Base-by-base conservation (phyloP, 257 asterid genomes). In the Scutellaria minor region DNA sequence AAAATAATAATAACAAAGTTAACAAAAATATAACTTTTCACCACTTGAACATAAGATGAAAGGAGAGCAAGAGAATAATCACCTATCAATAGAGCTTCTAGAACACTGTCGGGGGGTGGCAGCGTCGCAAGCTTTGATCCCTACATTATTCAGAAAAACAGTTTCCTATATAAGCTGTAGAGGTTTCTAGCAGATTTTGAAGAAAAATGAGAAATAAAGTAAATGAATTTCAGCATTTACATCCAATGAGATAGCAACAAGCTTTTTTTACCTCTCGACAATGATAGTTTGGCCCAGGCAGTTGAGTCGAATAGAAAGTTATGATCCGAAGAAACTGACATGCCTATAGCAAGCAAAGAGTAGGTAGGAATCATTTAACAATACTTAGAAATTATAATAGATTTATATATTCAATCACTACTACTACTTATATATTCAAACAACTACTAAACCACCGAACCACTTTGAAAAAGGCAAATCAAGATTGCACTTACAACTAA, bases 211-310 rank as follows among this genome's bases (percentile, higher is more conserved):
- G 41, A 40, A n/a, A 58, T 8, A 31, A 61, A 42, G 44, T 6
- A 61, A 31, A 41, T 47, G 46, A 56, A 35, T 4, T 53, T 50
- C 78, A 57, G 11, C 57, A 52, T n/a, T 14, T 0, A 13, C 27
- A 41, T 14, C 20, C 6, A 65, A 24, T 40, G 22, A n/a, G 13
- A 37, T 20, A 64, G 66, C 8, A 42, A 41, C 3, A 68, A 15
- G 47, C 18, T 65, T 12, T 60, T 18, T 66, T 77, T 81, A 94
- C 99, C 97, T 91, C 99, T 14, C 99, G 97, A 63, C 99, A 91
- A 68, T 94, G 99, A 75, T 94, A 94, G 78, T 94, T 94, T 58
- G 99, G 97, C 74, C 99, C 99, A 1, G 99, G 97, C 51, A 94
- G 96, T 69, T 91, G 99, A 65, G 99, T 94, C 54, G 99, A 94